Base-by-base conservation (phyloP, 345 rosid species). In the Eucalyptus cladocalyx region DNA sequence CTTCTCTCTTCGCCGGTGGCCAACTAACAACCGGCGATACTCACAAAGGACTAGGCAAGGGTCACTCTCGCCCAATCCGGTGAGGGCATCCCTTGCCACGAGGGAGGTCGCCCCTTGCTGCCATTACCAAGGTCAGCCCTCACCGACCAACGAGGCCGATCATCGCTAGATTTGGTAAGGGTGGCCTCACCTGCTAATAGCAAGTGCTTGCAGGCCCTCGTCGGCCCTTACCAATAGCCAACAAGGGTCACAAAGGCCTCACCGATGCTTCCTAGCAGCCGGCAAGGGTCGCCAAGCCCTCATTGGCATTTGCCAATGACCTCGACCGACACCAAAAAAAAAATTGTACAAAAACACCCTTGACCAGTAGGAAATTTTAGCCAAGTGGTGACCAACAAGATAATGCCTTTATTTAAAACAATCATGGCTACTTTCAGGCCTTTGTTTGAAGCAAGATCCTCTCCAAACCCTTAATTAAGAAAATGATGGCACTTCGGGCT, bases 111-210 rank as follows among this genome's bases (percentile, higher is more conserved):
- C 4, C 54, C 21, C 1, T 17, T 6, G 8, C 1, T 50, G 7
- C 54, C 54, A 50, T 50, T 50, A 50, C 1, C 54, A 50, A 50
- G 53, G 6, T 51, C 2, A 0, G 1, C 56, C 56, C 56, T 19
- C 24, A 53, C 2, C 0, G 0, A 0, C 24, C 24, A 7, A 10
- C 5, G 0, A 53, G 56, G 10, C 2, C 56, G 0, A 53, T 53
- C 56, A 2, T 53, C 0, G 0, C 56, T 0, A 53, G 10, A 7
- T 50, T 17, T 50, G 53, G 53, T 7, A 51, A 3, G 56, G 24
- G 3, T 51, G 24, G 56, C 56, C 56, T 19, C 56, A 18, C 4
- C 0, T 53, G 2, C 56, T 53, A 53, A 53, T 0, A 53, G 0
- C 2, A 0, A 53, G 24, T 53, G 24, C 24, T 53, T 53, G 56